phyloP scores from a whole-genome alignment of 148 eudicot genomes.

The Silene uniflora region DNA sequence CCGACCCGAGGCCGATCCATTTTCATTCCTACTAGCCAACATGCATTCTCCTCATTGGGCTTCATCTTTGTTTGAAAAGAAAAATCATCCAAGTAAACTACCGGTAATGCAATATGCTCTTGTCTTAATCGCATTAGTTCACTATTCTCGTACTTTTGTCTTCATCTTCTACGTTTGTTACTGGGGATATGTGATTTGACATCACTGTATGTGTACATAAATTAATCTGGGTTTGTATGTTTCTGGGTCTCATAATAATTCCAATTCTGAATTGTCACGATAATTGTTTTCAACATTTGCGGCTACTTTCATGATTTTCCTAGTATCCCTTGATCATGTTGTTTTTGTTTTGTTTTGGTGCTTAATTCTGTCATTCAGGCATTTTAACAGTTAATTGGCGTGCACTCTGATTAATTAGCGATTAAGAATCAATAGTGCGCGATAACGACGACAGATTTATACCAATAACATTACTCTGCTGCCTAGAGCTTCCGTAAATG shows the following conservation, averaged over 20 bases:
- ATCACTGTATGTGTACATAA: neutral
- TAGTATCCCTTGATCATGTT: neutral
- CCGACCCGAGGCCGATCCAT: too few species aligned
- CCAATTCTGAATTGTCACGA: slow-evolving; percentile 1
- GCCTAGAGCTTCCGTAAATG: too few species aligned
- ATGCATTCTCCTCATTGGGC: too few species aligned
- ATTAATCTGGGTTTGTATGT: neutral
- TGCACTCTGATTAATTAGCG: neutral
- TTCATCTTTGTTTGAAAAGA: too few species aligned
- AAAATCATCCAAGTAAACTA: too few species aligned
- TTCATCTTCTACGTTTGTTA: neutral
- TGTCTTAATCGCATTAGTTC: neutral
- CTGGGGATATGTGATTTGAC: neutral
- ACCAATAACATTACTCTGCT: too few species aligned
- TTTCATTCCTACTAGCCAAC: too few species aligned
- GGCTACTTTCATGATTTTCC: neutral
- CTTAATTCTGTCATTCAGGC: slow-evolving; percentile 11
- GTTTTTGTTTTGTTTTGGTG: slow-evolving; percentile 3
- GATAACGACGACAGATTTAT: too few species aligned
- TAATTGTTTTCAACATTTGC: neutral
- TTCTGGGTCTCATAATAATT: neutral
- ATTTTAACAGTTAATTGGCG: slow-evolving; percentile 27
- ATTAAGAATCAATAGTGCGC: too few species aligned
- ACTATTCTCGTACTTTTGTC: neutral
- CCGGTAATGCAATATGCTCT: neutral